Conservation (phyloP, 2,329 filamentous ascomycete species). For the Thielaviopsis euricoi region DNA sequence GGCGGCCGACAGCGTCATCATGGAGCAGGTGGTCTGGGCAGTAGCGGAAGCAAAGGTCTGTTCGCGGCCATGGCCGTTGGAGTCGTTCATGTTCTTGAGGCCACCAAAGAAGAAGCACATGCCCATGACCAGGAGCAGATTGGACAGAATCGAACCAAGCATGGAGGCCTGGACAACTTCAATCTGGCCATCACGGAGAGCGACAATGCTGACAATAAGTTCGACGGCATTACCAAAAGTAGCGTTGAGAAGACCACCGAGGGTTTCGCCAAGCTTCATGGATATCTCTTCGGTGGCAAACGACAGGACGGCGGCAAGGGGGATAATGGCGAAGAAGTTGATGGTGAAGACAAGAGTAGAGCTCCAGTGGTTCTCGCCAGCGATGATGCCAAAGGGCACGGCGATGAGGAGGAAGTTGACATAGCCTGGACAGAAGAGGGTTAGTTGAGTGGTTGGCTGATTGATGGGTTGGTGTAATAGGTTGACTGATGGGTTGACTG, state of each 20-base stretch:
- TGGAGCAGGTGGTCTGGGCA: slow-evolving; percentile 58
- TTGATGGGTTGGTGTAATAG: neutral
- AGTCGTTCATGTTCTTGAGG: slow-evolving; percentile 40
- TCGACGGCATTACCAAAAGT: slow-evolving; percentile 71
- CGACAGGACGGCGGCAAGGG: slow-evolving; percentile 54
- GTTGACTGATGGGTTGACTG: neutral
- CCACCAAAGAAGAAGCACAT: slow-evolving; percentile 69
- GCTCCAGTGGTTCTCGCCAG: slow-evolving; percentile 45
- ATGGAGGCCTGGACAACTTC: slow-evolving; percentile 96
- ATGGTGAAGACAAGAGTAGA: slow-evolving; percentile 55
- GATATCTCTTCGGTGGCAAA: slow-evolving; percentile 68
- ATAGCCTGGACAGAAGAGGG: slow-evolving; percentile 25
- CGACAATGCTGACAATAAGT: slow-evolving; percentile 79
- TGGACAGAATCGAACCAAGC: slow-evolving; percentile 90
- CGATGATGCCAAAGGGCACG: slow-evolving; percentile 56
- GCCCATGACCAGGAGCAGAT: slow-evolving; percentile 72
- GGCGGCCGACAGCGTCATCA: slow-evolving; percentile 61
- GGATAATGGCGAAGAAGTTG: slow-evolving; percentile 70
- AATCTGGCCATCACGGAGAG: slow-evolving; percentile 70
- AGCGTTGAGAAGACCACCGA: slow-evolving; percentile 59
- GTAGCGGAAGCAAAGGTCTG: slow-evolving; percentile 62
- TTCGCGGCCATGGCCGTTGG: slow-evolving; percentile 42
- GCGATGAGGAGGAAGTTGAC: slow-evolving; percentile 57
- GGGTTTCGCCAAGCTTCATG: slow-evolving; percentile 52
- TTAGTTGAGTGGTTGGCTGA: slow-evolving; percentile 3